These are phyloP conservation scores for Periconia digitata DNA, from an alignment of 2,329 filamentous ascomycete species.

Conservation along the genomic window DNA sequence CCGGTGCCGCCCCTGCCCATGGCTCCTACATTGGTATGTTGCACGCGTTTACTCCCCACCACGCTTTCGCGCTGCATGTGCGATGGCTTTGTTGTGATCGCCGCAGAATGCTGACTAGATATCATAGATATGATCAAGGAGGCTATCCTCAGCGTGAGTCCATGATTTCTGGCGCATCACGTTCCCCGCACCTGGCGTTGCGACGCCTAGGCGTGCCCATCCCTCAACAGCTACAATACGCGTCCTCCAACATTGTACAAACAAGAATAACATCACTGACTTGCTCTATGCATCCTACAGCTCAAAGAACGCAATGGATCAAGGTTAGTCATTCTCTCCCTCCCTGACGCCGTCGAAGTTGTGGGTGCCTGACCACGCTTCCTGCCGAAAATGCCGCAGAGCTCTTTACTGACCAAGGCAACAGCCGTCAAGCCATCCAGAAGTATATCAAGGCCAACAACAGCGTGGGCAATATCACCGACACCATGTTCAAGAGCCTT, in stretches of 20 bases:
- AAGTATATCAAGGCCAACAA: conserved; percentile 76
- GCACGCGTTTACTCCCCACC: conserved; percentile 48
- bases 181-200: conserved; percentile 38
- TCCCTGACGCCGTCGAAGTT: conserved; percentile 22
- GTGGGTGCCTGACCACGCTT: conserved; percentile 30
- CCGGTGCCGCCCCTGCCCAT: conserved; percentile 57
- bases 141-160: conserved; percentile 70
- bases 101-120: conserved; percentile 55
- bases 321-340: conserved; percentile 56
- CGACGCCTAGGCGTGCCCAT: conserved; percentile 36
- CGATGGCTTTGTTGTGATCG: conserved; percentile 49
- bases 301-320: conserved; percentile 71
- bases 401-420: conserved; percentile 36
- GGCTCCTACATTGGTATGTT: conserved; percentile 66
- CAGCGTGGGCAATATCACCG: conserved; percentile 58
- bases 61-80: conserved; percentile 49
- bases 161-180: conserved; percentile 52
- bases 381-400: conserved; percentile 20
- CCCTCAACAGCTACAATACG: conserved; percentile 33
- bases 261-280: conserved; percentile 49
- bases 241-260: conserved; percentile 10
- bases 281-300: conserved; percentile 50
- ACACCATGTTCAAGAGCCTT: conserved; percentile 66
- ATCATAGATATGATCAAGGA: conserved; percentile 71
- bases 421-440: conserved; percentile 71